Percentiles rank a stretch among this genome's conserved stretches.
phyloP scores from a whole-genome alignment of 306 rosid genomes.

The Cucurbita ficifolia region DNA sequence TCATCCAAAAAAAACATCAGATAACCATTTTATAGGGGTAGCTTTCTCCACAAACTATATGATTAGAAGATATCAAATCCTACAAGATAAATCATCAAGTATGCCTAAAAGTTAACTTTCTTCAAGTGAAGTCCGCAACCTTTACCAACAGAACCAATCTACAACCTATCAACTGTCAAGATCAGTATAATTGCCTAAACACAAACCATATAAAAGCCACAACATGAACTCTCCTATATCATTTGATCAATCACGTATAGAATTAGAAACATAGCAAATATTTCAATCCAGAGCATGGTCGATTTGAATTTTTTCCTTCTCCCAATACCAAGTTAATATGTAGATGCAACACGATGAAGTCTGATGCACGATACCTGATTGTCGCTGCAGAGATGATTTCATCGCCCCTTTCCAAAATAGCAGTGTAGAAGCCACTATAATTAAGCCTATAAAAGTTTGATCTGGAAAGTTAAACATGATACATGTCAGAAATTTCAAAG shows the following conservation, averaged over 20 bases:
- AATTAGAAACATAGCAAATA: not conserved
- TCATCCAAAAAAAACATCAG: not conserved
- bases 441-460: slow-evolving; percentile 85
- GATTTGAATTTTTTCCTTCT: slow-evolving; percentile 1
- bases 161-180: not conserved
- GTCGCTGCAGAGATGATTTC: slow-evolving; percentile 89
- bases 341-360: not conserved
- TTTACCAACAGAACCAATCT: not conserved
- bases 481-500: not conserved
- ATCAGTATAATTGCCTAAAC: not conserved
- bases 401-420: slow-evolving; percentile 90
- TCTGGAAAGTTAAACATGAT: slow-evolving; percentile 24
- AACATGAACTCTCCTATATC: not conserved
- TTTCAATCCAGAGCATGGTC: not conserved
- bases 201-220: not conserved
- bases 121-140: not conserved
- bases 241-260: not conserved
- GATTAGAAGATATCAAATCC: not conserved
- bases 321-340: not conserved
- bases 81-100: not conserved
- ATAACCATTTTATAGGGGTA: not conserved
- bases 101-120: not conserved
- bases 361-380: slow-evolving; percentile 39
- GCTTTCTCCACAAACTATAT: not conserved
- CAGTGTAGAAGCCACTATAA: slow-evolving; percentile 82